phyloP scores from a whole-genome alignment of 2,329 filamentous ascomycete species.

The Beauveria sp. region DNA sequence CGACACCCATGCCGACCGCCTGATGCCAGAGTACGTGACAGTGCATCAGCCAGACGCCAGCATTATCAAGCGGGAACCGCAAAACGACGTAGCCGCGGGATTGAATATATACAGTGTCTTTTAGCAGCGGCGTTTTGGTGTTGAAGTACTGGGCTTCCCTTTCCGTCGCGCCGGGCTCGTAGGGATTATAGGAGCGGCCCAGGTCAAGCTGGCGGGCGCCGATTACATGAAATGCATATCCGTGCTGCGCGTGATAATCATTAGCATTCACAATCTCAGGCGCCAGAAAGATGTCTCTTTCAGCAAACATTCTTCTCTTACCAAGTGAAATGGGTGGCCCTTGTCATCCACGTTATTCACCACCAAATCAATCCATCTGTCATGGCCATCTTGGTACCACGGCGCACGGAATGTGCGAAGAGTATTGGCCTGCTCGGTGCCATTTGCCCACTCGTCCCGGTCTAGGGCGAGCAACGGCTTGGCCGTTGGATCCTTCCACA shows the following conservation, averaged over 20 bases:
- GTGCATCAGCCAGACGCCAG: constrained; percentile 31
- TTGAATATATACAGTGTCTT: constrained; percentile 29
- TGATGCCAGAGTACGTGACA: constrained; percentile 30
- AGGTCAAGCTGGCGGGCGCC: constrained; percentile 5
- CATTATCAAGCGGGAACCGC: constrained; percentile 27
- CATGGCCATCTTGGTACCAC: constrained; percentile 15
- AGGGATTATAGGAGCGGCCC: constrained; percentile 10
- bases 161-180: neutral
- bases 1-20: constrained; percentile 36
- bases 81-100: constrained; percentile 27
- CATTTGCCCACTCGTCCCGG: constrained; percentile 11
- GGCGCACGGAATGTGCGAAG: constrained; percentile 15
- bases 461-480: constrained; percentile 15
- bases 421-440: constrained; percentile 13
- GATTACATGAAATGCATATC: constrained; percentile 13
- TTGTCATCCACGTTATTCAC: constrained; percentile 44
- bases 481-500: constrained; percentile 5
- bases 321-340: constrained; percentile 41
- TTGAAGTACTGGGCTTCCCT: neutral
- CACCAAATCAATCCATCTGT: constrained; percentile 37
- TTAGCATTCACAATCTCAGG: neutral
- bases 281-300: neutral
- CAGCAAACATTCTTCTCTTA: constrained; percentile 16
- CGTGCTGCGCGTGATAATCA: constrained; percentile 13
- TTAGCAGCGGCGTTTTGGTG: constrained; percentile 21